Conservation (phyloP, 2,329 filamentous ascomycete genomes). For the Penicillium freii region DNA sequence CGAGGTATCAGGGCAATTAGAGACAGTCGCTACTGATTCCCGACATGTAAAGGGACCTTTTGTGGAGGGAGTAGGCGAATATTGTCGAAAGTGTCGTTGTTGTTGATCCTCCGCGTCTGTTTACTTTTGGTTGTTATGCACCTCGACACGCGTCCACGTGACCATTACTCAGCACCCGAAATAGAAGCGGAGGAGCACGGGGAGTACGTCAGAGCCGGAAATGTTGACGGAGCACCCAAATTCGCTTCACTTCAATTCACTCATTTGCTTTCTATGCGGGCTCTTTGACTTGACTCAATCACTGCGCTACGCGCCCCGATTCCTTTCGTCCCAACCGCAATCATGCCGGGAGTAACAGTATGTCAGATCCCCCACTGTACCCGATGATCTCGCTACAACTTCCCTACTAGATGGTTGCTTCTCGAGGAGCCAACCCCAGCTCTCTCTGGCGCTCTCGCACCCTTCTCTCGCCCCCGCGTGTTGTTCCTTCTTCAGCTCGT, state of each 20-base stretch:
- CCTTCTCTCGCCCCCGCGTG: constrained; percentile 17
- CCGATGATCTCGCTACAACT: constrained; percentile 12
- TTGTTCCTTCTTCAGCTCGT: constrained; percentile 24
- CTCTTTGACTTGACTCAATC: constrained; percentile 16
- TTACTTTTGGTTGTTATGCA: constrained; percentile 18
- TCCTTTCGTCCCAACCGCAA: constrained; percentile 20
- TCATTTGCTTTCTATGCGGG: constrained; percentile 26
- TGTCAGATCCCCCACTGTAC: constrained; percentile 15
- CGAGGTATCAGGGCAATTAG: neutral
- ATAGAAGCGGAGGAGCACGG: neutral
- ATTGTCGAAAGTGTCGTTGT: constrained; percentile 1
- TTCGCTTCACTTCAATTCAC: constrained; percentile 9
- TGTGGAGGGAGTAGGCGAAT: neutral
- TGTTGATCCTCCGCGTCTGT: constrained; percentile 16
- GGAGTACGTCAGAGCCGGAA: constrained; percentile 13
- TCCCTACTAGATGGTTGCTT: constrained; percentile 22
- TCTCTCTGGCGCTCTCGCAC: constrained; percentile 25
- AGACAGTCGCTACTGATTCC: neutral
- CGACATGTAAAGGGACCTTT: constrained; percentile 1
- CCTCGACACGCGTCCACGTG: constrained; percentile 20
- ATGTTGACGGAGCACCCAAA: constrained; percentile 1
- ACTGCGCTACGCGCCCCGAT: constrained; percentile 29
- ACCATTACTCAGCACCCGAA: constrained; percentile 12
- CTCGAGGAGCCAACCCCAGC: constrained; percentile 21
- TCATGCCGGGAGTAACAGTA: constrained; percentile 36